Evolutionary conservation across 768 basidiomycete species (phyloP).

Genomic region (Boletus edulis): DNA sequence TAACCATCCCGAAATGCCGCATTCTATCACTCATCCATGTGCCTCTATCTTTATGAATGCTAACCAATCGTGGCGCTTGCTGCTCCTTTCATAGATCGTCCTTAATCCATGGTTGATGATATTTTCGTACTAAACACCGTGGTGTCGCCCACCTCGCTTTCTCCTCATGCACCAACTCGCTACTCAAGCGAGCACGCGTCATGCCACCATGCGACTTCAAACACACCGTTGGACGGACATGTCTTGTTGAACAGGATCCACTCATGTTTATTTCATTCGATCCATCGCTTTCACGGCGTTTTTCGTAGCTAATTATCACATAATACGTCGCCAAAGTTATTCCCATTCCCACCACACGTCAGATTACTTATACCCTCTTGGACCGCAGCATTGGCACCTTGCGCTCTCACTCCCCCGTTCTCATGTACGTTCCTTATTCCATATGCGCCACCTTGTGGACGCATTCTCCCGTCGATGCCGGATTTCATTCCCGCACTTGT

Average conservation of each 20-base stretch:
- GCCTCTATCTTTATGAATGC: neutral
- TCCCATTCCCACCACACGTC: neutral
- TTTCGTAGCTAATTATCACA: constrained; percentile 14
- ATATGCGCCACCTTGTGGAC: neutral
- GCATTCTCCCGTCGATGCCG: neutral
- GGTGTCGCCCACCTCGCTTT: constrained; percentile 3
- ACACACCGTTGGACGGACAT: constrained; percentile 11
- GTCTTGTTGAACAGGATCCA: constrained; percentile 3
- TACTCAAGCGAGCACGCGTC: neutral
- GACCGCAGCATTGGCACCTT: constrained; percentile 7
- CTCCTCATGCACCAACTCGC: constrained; percentile 6
- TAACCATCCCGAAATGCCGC: constrained; percentile 2
- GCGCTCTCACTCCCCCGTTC: neutral
- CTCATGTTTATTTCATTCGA: neutral
- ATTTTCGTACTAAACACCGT: constrained; percentile 53
- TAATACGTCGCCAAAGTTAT: constrained; percentile 4
- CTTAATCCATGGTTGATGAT: constrained; percentile 91
- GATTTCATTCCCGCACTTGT: constrained; percentile 21
- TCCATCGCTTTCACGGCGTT: neutral
- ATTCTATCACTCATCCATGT: neutral
- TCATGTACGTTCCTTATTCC: neutral
- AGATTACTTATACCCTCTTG: constrained; percentile 9
- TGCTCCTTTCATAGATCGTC: constrained; percentile 50
- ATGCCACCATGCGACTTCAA: neutral
- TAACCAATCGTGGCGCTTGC: constrained; percentile 12